Percentiles rank a stretch among this genome's conserved stretches.
phyloP scores from a whole-genome alignment of 805 yeast species.

The Barnettozyma populi region DNA sequence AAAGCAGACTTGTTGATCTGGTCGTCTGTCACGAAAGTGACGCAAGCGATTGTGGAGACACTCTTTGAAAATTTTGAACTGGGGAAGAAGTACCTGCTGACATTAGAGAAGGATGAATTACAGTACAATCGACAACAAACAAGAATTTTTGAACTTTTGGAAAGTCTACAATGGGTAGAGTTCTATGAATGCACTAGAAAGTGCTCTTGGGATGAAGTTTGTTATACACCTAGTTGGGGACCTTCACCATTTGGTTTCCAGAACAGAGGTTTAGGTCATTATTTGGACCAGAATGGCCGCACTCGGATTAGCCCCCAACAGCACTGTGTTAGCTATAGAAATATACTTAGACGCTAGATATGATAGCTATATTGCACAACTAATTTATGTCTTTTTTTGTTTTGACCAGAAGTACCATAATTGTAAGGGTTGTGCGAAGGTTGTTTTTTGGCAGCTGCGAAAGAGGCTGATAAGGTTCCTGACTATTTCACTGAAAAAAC shows the following conservation, averaged over 20 bases:
- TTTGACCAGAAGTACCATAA: not conserved
- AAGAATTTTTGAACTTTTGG: not conserved
- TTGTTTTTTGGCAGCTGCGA: too few species aligned
- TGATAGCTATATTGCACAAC: too few species aligned
- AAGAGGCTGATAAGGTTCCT: too few species aligned
- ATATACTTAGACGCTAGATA: not conserved
- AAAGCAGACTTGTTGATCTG: slow-evolving; percentile 7
- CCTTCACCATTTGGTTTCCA: slow-evolving; percentile 45
- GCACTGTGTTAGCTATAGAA: slow-evolving; percentile 17
- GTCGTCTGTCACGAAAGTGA: slow-evolving; percentile 7
- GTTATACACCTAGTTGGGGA: slow-evolving; percentile 59
- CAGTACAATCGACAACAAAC: not conserved
- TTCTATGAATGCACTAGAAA: slow-evolving; percentile 8
- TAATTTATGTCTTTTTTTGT: too few species aligned
- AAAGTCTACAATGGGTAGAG: slow-evolving; percentile 1
- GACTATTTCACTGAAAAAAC: not conserved
- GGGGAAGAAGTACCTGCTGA: not conserved
- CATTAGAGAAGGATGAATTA: not conserved
- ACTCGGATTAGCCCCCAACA: slow-evolving; percentile 19
- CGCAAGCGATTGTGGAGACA: not conserved
- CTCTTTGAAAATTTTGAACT: slow-evolving; percentile 4
- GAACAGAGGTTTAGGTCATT: slow-evolving; percentile 18
- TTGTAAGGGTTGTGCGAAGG: not conserved
- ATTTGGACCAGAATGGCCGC: slow-evolving; percentile 20
- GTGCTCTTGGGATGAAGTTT: slow-evolving; percentile 44